A percentile compares a stretch with the other conserved stretches of the same genome.
phyloP scores from a whole-genome alignment of 148 eudicot species.

The Rhododendron ferrugineum region DNA sequence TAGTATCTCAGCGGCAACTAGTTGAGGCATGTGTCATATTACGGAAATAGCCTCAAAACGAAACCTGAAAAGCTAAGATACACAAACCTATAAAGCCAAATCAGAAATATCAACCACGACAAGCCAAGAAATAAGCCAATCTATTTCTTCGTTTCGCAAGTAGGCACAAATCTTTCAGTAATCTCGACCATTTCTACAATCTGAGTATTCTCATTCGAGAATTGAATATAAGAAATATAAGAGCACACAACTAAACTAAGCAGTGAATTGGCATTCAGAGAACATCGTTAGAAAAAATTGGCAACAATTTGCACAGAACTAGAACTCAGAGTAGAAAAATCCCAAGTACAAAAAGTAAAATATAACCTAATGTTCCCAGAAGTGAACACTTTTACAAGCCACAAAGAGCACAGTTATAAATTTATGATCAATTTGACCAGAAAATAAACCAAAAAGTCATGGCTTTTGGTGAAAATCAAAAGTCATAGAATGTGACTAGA shows the following conservation, averaged over 20 bases:
- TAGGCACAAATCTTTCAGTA: not conserved
- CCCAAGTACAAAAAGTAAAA: not conserved
- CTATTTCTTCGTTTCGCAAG: not conserved
- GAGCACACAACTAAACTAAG: not conserved
- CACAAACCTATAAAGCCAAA: not conserved
- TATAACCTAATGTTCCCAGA: not conserved
- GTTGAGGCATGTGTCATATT: not conserved
- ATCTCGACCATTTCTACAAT: not conserved
- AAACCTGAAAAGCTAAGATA: not conserved
- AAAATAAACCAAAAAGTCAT: not conserved
- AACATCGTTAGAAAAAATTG: not conserved
- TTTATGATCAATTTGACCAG: not conserved
- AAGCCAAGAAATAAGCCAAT: not conserved
- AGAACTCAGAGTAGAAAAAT: not conserved
- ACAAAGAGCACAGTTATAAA: not conserved
- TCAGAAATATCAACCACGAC: not conserved
- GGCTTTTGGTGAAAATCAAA: not conserved
- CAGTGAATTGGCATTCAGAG: not conserved
- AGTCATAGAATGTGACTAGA: not conserved
- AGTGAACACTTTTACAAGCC: not conserved
- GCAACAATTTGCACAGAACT: not conserved
- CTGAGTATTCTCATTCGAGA: not conserved
- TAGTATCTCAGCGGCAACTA: not conserved
- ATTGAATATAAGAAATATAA: not conserved
- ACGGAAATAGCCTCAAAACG: not conserved